Evolutionary conservation across 139 green algal species (phyloP), one percentile per base, ranked within the genome.

Genomic region (Picochlorum sp.): DNA sequence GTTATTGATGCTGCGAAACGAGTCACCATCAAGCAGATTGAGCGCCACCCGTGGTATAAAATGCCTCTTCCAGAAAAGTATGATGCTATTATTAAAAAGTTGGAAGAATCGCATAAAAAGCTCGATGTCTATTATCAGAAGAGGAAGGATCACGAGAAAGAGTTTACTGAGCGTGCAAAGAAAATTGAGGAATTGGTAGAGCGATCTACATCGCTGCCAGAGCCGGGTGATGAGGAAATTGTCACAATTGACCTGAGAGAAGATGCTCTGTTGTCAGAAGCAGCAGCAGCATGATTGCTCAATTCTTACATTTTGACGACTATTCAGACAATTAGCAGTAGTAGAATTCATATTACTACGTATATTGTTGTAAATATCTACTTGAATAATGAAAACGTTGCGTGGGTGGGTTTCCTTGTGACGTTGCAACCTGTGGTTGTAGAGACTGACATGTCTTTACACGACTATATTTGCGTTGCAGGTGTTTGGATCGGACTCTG

Each of bases 1-100:
- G 69, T 82, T 20, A 69, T 90, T 32, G 80, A 92, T 62, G 76
- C 84, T 49, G 77, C 74, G 37, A 80, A 85, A 61, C 71, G 84
- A 44, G 80, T 88, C 50, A 80, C 62, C 8, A 80, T 91, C 4
- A 58, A 72, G 30, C 68, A 85, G 61, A 89, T 92, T 63, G 71
- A 77, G 52, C 16, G 59, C 62, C 84, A 92, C 66, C 80, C 82
- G 32, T 92, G 84, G 85, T 78, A 78, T 56, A 60, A 66, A 32
- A 74, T 57, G 61, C 54, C 66, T n/a, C 13, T 78, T 38, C 61
- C 72, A 10, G 6, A 49, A 6, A 14, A 20, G 15, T 78, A 78
- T 49, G 41, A 70, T 37, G 44, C 11, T 16, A 41, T 57, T 44
- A 64, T 74, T 44, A 64, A 74, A 18, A 37, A 51, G 13, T n/a